Evolutionary conservation across 2,329 filamentous ascomycete species (phyloP).

Genomic region (Cryphonectria japonica): DNA sequence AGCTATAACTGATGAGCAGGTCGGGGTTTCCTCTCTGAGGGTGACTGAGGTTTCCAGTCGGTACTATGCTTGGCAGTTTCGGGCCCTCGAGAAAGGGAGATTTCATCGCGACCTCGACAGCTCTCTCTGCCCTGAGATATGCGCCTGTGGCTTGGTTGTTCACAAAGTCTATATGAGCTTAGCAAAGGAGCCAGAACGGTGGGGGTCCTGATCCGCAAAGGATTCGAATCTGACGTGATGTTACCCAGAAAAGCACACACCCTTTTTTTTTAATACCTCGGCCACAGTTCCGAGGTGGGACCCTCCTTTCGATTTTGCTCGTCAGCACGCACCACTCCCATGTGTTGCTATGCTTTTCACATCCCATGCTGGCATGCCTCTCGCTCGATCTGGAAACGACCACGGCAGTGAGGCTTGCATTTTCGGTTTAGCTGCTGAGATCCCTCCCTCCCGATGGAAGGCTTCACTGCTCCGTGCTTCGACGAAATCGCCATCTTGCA

Average conservation of each 20-base stretch:
- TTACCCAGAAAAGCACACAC: not conserved
- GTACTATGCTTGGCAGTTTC: not conserved
- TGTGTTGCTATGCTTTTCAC: not conserved
- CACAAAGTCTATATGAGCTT: not conserved
- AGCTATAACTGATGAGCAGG: not conserved
- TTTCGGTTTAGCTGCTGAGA: not conserved
- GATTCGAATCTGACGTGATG: not conserved
- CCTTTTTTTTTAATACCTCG: not conserved
- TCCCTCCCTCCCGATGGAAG: not conserved
- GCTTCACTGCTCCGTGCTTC: not conserved
- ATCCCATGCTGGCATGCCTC: not conserved
- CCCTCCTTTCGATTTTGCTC: not conserved
- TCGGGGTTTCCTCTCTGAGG: not conserved
- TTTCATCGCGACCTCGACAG: not conserved
- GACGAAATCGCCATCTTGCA: not conserved
- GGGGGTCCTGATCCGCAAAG: not conserved
- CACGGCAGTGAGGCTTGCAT: not conserved
- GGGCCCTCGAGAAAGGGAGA: not conserved
- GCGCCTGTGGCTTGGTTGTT: not conserved
- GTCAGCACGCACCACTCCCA: not conserved
- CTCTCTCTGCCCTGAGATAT: not conserved
- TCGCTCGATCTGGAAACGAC: not conserved
- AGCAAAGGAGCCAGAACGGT: not conserved
- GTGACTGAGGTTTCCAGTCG: not conserved
- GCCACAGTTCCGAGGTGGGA: not conserved